Evolutionary conservation across 768 basidiomycete species (phyloP).

Genomic region (Tubosaeta sp.): DNA sequence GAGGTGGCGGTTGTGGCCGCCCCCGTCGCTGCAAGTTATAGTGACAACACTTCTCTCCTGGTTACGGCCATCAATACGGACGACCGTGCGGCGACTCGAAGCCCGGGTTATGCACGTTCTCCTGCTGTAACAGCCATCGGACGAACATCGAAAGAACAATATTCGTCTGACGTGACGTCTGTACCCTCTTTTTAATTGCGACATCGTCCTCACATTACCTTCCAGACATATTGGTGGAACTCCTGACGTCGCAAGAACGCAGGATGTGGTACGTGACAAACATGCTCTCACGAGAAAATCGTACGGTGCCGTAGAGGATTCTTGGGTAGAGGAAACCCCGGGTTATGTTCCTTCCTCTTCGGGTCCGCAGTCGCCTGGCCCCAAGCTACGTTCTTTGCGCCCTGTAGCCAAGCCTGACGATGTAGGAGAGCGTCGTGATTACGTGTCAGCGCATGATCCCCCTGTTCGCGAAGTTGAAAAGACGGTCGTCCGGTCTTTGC

Average conservation of each 20-base stretch:
- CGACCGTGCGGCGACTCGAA: not conserved
- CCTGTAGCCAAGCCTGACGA: not conserved
- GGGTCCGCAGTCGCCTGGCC: not conserved
- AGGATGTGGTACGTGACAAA: not conserved
- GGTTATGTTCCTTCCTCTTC: not conserved
- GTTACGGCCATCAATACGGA: not conserved
- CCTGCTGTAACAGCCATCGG: not conserved
- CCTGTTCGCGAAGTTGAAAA: not conserved
- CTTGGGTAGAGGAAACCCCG: not conserved
- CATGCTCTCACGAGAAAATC: not conserved
- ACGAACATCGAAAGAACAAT: not conserved
- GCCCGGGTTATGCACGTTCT: not conserved
- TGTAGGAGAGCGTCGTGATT: too few species aligned
- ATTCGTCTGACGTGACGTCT: not conserved
- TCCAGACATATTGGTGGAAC: constrained; percentile 1
- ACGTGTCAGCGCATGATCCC: not conserved
- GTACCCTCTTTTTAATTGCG: not conserved
- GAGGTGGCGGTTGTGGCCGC: not conserved
- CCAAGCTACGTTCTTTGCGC: not conserved
- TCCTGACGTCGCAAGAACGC: not conserved
- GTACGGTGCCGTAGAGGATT: not conserved
- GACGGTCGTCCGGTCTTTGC: not conserved
- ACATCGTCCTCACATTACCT: not conserved
- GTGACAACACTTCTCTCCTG: not conserved
- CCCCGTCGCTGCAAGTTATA: not conserved